Evolutionary conservation across 2,329 filamentous ascomycete species (phyloP).

Genomic region (Trichocomaceae sp.): DNA sequence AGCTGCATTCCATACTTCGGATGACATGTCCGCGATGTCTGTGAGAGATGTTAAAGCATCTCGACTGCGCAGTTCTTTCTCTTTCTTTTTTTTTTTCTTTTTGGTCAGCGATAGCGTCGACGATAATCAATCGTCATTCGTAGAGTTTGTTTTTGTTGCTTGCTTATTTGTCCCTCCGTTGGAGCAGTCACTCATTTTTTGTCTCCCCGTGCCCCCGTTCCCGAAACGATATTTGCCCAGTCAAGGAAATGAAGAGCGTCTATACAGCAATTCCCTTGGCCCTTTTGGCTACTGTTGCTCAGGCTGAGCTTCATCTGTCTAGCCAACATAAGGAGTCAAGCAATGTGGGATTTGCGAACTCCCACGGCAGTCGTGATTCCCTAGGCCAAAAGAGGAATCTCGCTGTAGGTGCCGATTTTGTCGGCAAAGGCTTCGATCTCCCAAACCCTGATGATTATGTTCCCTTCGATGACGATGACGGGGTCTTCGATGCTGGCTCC

Average conservation of each 20-base stretch:
- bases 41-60: slow-evolving; percentile 11
- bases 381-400: slow-evolving; percentile 11
- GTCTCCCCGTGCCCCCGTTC: slow-evolving; percentile 1
- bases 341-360: not conserved
- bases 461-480: not conserved
- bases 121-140: slow-evolving; percentile 7
- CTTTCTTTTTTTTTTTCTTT: not conserved
- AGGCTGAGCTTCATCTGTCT: slow-evolving; percentile 18
- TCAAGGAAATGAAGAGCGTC: slow-evolving; percentile 29
- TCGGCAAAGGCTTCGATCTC: slow-evolving; percentile 5
- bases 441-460: not conserved
- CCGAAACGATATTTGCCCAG: slow-evolving; percentile 10
- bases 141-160: slow-evolving; percentile 11
- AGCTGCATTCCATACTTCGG: slow-evolving; percentile 10
- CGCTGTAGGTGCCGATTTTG: slow-evolving; percentile 5
- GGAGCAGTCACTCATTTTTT: slow-evolving; percentile 12
- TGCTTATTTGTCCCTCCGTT: slow-evolving; percentile 11
- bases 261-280: slow-evolving; percentile 31
- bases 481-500: not conserved
- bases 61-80: not conserved
- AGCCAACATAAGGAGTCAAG: not conserved
- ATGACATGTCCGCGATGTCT: slow-evolving; percentile 1
- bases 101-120: slow-evolving; percentile 11
- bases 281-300: slow-evolving; percentile 27
- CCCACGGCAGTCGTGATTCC: slow-evolving; percentile 5